Conservation (phyloP, 2,329 filamentous ascomycete genomes). For the Diaporthe velutina region DNA sequence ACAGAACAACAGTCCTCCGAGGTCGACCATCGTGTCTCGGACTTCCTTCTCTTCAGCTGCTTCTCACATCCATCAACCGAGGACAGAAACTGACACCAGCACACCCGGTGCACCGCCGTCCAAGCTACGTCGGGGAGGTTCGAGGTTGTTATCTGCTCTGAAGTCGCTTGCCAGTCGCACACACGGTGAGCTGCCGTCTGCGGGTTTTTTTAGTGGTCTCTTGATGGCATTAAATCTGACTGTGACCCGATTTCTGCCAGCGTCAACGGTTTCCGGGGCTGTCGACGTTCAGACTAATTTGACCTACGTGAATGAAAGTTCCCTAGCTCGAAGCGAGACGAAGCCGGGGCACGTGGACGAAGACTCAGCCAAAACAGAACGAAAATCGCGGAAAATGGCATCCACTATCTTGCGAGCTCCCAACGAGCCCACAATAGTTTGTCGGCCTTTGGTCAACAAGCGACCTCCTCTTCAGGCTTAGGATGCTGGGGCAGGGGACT, state of each 20-base stretch:
- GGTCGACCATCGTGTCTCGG: slow-evolving; percentile 29
- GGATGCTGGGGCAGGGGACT: slow-evolving; percentile 46
- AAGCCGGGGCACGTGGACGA: slow-evolving; percentile 31
- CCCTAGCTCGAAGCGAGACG: slow-evolving; percentile 35
- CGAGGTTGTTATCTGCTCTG: slow-evolving; percentile 56
- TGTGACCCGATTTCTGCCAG: neutral
- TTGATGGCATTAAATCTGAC: neutral
- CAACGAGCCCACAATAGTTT: slow-evolving; percentile 58
- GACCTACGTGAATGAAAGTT: slow-evolving; percentile 22
- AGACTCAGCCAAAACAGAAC: neutral
- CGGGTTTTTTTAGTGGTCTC: too few relatives aligned
- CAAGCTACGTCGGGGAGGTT: slow-evolving; percentile 56
- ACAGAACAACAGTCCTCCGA: slow-evolving; percentile 20
- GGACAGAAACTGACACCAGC: slow-evolving; percentile 2
- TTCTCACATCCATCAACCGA: neutral
- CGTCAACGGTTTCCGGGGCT: slow-evolving; percentile 37
- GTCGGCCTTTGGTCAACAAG: slow-evolving; percentile 53
- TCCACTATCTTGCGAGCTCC: slow-evolving; percentile 54
- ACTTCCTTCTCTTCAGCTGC: slow-evolving; percentile 14
- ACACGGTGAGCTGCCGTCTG: slow-evolving; percentile 36
- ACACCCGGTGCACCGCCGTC: slow-evolving; percentile 46
- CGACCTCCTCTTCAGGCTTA: slow-evolving; percentile 52
- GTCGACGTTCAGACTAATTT: slow-evolving; percentile 11
- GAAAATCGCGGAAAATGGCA: slow-evolving; percentile 52
- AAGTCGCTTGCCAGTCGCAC: slow-evolving; percentile 44